Evolutionary conservation across 768 basidiomycete genomes (phyloP), one percentile per base, ranked within the genome.

Genomic region (Sarcomyxa edulis): DNA sequence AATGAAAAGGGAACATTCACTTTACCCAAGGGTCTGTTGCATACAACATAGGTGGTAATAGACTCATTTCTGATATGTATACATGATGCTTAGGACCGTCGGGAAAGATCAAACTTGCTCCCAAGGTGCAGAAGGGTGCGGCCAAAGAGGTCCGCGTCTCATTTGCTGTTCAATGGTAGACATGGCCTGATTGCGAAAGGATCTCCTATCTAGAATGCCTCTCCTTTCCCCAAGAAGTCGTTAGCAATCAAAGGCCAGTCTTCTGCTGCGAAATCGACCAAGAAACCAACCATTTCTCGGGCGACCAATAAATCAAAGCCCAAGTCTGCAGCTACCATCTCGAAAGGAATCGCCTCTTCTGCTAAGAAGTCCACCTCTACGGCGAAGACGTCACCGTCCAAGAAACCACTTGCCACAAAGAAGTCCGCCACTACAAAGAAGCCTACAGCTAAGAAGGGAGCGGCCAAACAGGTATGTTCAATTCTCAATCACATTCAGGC

Each of bases 401-500:
- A 34, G 22, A 56, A 51, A 29, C 24, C 53, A 22, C 49, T 50
- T 28, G 30, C 50, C n/a, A 44, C 51, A 11, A 62, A 57, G 50
- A 60, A 57, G 35, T 23, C 48, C 3, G 18, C 48, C 7, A 32
- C 42, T 2, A 60, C 53, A 49, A 65, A 63, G 25, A 40, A 47
- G 6, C 42, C 61, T 4, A 42, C 68, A 16, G 58, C 64, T 26
- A 73, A 66, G 58, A 69, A 70, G 40, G 74, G 69, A 31, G 37
- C 63, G 3, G 71, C 68, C 6, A 84, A 84, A 72, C 83, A 81
- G 73, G 82, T 79, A 31, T 24, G 48, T n/a, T n/a, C n/a, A n/a
- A n/a, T n/a, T n/a, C n/a, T n/a, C n/a, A n/a, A n/a, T 68, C 30
- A 33, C 62, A 3, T 71, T 66, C 7, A 83, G 83, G 72, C 82